Evolutionary conservation across 2,329 filamentous ascomycete genomes (phyloP).

Genomic region (Cryphonectria radicalis): DNA sequence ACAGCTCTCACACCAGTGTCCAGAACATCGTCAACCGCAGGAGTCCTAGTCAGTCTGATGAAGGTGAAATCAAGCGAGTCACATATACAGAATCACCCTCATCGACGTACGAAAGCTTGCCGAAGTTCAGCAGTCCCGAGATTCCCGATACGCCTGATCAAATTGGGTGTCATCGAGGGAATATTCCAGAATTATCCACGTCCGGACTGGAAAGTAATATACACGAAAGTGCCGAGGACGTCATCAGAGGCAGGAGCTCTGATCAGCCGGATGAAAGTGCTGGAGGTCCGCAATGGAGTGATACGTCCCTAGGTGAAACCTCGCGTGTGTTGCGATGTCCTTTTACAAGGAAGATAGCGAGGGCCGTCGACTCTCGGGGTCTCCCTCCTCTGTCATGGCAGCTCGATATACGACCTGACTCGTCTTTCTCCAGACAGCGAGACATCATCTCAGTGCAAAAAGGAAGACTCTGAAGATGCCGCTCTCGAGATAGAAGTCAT

Average conservation of each 20-base stretch:
- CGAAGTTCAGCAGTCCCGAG: too few relatives aligned
- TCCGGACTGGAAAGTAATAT: not conserved
- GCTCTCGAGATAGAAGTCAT: not conserved
- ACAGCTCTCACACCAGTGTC: too few relatives aligned
- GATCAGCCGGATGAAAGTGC: not conserved
- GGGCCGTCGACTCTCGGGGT: not conserved
- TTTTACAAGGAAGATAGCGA: not conserved
- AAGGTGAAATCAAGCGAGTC: too few relatives aligned
- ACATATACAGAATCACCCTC: too few relatives aligned
- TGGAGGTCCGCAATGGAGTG: not conserved
- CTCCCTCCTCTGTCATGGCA: not conserved
- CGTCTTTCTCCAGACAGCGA: not conserved
- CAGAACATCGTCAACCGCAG: too few relatives aligned
- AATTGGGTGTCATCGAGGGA: too few relatives aligned
- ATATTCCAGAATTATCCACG: not conserved
- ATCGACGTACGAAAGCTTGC: too few relatives aligned
- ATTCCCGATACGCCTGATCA: too few relatives aligned
- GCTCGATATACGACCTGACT: not conserved
- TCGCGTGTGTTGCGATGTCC: not conserved
- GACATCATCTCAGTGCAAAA: not conserved
- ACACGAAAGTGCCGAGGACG: not conserved
- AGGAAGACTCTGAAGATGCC: not conserved
- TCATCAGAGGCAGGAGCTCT: not conserved
- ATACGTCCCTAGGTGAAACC: not conserved
- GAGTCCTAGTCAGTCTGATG: too few relatives aligned